Percentiles rank a stretch among this genome's conserved stretches.
phyloP scores from a whole-genome alignment of 306 rosid species.

The Hippophae gyantsensis region DNA sequence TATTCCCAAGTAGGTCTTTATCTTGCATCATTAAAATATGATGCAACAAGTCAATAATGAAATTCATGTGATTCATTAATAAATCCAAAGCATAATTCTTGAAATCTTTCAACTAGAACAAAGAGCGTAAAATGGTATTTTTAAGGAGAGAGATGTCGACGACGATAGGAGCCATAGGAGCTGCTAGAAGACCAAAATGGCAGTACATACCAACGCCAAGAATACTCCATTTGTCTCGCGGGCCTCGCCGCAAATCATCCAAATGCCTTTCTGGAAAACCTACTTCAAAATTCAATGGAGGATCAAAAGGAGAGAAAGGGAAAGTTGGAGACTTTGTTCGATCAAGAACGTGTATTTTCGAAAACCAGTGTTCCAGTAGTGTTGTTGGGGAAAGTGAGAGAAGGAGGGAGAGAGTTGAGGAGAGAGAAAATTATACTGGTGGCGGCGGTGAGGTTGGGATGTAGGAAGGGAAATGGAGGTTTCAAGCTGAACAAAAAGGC shows the following conservation, averaged over 20 bases:
- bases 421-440: slow-evolving; percentile 14
- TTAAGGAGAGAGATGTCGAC: slow-evolving; percentile 30
- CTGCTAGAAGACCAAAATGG: slow-evolving; percentile 57
- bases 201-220: slow-evolving; percentile 69
- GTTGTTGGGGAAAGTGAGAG: too few relatives aligned
- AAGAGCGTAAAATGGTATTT: not conserved
- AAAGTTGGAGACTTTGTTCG: slow-evolving; percentile 55
- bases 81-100: too few relatives aligned
- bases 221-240: slow-evolving; percentile 65
- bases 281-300: slow-evolving; percentile 9
- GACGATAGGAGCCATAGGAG: slow-evolving; percentile 20
- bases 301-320: slow-evolving; percentile 22
- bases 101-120: too few relatives aligned
- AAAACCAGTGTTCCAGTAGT: slow-evolving; percentile 34
- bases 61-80: too few relatives aligned
- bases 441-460: slow-evolving; percentile 12
- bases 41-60: too few relatives aligned
- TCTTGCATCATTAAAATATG: too few relatives aligned
- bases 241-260: slow-evolving; percentile 53
- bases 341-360: slow-evolving; percentile 34
- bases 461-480: slow-evolving; percentile 80
- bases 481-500: slow-evolving; percentile 93
- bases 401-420: slow-evolving; percentile 49
- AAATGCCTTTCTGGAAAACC: slow-evolving; percentile 24
- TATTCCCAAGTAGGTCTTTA: too few relatives aligned